phyloP scores from a whole-genome alignment of 2,329 filamentous ascomycete genomes.

The Neopestalotiopsis sp. region DNA sequence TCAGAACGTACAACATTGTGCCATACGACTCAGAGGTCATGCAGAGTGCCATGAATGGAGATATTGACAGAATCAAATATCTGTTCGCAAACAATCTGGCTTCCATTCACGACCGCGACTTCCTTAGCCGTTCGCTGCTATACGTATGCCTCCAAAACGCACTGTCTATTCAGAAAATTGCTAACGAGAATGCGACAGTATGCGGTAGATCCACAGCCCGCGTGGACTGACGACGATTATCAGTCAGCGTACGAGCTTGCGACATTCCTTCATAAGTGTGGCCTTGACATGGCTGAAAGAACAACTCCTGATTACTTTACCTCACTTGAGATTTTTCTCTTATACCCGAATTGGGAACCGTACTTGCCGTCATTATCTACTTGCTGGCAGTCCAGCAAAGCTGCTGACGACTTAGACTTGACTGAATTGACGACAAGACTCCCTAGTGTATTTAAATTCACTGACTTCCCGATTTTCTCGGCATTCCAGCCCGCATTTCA shows the following conservation, averaged over 20 bases:
- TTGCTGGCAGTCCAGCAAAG: background rate
- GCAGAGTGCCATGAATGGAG: fast-evolving
- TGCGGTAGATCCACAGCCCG: background rate
- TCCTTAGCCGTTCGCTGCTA: fast-evolving
- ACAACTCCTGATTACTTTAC: no score
- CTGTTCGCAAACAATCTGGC: background rate
- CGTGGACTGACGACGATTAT: no score
- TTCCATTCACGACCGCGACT: background rate
- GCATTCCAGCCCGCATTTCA: background rate
- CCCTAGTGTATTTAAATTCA: no score
- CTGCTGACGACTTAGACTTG: no score
- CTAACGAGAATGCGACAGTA: background rate
- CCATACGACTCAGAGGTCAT: background rate
- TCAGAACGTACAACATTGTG: background rate
- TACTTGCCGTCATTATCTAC: background rate
- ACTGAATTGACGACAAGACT: no score
- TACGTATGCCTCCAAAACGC: background rate
- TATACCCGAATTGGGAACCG: no score
- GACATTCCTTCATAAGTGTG: background rate
- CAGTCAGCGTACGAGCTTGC: no score
- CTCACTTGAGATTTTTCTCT: no score
- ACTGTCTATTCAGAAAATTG: background rate
- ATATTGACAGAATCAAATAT: background rate
- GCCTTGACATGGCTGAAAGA: background rate
- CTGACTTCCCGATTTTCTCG: background rate